These are phyloP conservation scores for Porpolomopsis calyptriformis DNA, from an alignment of 768 basidiomycete species.

Conservation along the genomic window DNA sequence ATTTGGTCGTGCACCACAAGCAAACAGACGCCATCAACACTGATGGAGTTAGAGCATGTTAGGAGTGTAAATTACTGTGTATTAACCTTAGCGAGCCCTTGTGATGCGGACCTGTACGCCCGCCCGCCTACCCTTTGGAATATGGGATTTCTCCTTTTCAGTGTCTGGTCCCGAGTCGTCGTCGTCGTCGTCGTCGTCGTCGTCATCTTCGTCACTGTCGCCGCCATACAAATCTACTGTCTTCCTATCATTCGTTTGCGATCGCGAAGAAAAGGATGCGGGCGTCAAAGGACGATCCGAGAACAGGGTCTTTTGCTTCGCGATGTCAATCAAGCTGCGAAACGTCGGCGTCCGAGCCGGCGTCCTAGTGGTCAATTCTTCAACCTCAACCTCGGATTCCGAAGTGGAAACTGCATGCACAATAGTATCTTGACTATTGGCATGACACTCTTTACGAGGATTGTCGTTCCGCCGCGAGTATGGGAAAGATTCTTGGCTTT, in stretches of 20 bases:
- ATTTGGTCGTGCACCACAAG: too few relatives aligned
- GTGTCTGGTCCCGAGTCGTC: slow-evolving; percentile 31
- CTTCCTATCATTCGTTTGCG: slow-evolving; percentile 8
- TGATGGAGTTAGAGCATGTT: too few relatives aligned
- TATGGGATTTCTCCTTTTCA: slow-evolving; percentile 38
- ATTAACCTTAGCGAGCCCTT: too few relatives aligned
- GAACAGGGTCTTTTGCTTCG: slow-evolving; percentile 28
- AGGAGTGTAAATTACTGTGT: too few relatives aligned
- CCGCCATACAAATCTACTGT: slow-evolving; percentile 29
- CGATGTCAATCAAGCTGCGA: slow-evolving; percentile 46
- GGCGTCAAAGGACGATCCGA: slow-evolving; percentile 23
- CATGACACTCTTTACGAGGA: not conserved
- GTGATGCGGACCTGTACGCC: slow-evolving; percentile 26
- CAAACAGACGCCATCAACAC: too few relatives aligned
- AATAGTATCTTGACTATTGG: not conserved
- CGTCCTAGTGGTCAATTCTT: slow-evolving; percentile 19
- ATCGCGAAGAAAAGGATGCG: slow-evolving; percentile 4
- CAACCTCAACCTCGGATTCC: slow-evolving; percentile 11
- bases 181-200: slow-evolving; percentile 26
- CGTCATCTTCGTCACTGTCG: slow-evolving; percentile 23
- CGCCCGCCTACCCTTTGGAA: slow-evolving; percentile 48
- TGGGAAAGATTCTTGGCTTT: slow-evolving; percentile 44
- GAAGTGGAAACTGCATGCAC: not conserved
- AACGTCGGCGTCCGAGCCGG: slow-evolving; percentile 16
- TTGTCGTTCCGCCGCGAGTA: slow-evolving; percentile 36